Evolutionary conservation across 1,284 basidiomycete genomes (phyloP), one percentile per base, ranked within the genome.

Genomic region (Trametes sp.): DNA sequence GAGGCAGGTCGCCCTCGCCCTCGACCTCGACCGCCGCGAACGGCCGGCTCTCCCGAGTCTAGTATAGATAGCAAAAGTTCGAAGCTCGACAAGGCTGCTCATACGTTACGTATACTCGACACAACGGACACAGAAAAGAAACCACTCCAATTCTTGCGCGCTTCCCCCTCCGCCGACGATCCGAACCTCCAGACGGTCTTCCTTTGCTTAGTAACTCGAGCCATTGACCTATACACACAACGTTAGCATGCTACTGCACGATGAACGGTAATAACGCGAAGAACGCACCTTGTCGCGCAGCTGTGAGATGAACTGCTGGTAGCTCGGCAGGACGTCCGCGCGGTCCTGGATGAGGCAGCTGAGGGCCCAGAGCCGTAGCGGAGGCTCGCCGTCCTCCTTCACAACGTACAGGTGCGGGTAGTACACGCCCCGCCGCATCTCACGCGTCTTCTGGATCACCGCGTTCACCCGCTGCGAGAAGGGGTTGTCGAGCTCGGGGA

Each of bases 311-410:
- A 95, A 99, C 78, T 98, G 97, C 73, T 95, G 91, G 78, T 99
- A 99, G 76, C 95, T 97, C 50, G 95, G 95, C 73, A 96, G 84
- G 67, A 94, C 89, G 77, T 99, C 98, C 73, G 95, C 92, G 62
- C 98, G 89, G 78, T 99, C 98, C 80, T 99, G 96, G 71, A 99
- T 92, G 71, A 99, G 86, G 75, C 90, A 86, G 74, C 94, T 96
- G 68, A 99, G 84, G 0, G 97, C 98, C 96, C 96, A 98, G 68
- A 95, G 85, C 63, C 96, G 84, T 74, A 99, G 81, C 52, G 95
- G 90, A 2, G 95, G 94, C 78, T 99, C 98, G 59, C 96, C 97
- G 72, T 99, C 98, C 76, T 98, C 96, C 81, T 99, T 99, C 72
- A 98, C 96, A 46, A 99, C 82, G 75, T 98, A 99, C n/a, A 99